These are phyloP conservation scores for Trametes hirsuta DNA, from an alignment of 1,284 basidiomycete species.

Conservation along the genomic window DNA sequence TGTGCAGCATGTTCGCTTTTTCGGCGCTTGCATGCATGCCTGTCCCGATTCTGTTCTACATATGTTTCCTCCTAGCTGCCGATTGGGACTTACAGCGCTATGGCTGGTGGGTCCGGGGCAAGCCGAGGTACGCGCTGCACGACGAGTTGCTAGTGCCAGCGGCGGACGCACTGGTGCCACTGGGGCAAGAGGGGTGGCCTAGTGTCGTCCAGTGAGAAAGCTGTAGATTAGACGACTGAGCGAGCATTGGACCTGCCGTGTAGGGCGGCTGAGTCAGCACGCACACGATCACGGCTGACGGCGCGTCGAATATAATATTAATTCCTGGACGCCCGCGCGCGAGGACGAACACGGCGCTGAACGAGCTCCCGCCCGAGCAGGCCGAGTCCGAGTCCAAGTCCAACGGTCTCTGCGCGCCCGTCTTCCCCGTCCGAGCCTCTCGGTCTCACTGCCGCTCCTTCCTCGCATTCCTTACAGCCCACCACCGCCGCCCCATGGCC, in stretches of 20 bases:
- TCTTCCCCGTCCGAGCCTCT: background rate
- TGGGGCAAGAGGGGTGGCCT: conserved; percentile 6
- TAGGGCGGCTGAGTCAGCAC: too few species aligned
- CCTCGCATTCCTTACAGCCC: conserved; percentile 6
- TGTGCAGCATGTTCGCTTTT: conserved; percentile 64
- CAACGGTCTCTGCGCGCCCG: background rate
- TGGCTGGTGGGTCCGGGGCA: conserved; percentile 59
- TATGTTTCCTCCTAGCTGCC: conserved; percentile 31
- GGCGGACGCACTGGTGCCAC: background rate
- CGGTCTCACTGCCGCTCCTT: background rate
- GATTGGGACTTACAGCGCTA: conserved; percentile 45
- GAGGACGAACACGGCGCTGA: background rate
- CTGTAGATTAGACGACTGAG: too few species aligned
- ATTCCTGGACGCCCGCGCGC: too few species aligned
- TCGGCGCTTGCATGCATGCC: conserved; percentile 60
- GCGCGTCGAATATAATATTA: too few species aligned
- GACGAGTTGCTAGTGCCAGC: conserved; percentile 27
- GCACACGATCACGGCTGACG: too few species aligned
- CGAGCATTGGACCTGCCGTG: too few species aligned
- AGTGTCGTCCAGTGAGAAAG: background rate
- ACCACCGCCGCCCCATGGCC: conserved; percentile 29
- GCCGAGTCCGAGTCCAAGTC: background rate
- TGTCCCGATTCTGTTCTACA: conserved; percentile 52
- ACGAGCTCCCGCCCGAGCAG: background rate
- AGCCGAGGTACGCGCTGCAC: conserved; percentile 53